Evolutionary conservation across 148 eudicot species (phyloP).

Genomic region (Rhododendron molle): DNA sequence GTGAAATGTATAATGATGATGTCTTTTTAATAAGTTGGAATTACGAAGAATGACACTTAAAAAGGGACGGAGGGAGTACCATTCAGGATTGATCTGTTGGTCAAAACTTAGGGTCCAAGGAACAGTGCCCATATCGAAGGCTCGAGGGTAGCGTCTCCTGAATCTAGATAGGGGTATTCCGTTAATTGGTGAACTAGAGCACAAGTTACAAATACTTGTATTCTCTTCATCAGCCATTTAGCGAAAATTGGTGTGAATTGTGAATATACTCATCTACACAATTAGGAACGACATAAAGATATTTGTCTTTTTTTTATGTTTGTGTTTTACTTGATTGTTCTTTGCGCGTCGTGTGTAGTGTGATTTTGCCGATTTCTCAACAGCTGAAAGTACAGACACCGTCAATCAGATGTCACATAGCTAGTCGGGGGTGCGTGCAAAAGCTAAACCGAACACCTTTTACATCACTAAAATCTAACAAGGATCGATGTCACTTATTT

Average conservation of each 20-base stretch:
- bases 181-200: no score
- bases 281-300: background rate
- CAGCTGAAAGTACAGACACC: background rate
- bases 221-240: background rate
- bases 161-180: background rate
- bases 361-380: background rate
- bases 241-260: background rate
- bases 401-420: background rate
- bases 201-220: background rate
- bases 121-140: background rate
- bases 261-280: background rate
- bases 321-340: background rate
- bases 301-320: background rate
- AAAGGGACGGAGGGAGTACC: no score
- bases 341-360: background rate
- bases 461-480: background rate
- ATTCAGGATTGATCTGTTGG: background rate
- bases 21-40: no score
- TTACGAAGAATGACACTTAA: no score
- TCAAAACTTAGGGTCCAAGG: background rate
- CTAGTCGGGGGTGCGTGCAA: background rate
- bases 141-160: background rate
- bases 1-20: no score
- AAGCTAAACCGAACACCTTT: background rate
- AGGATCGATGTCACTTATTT: background rate